Evolutionary conservation across 2,329 filamentous ascomycete genomes (phyloP).

Genomic region (Zelopaecilomyces penicillatus): DNA sequence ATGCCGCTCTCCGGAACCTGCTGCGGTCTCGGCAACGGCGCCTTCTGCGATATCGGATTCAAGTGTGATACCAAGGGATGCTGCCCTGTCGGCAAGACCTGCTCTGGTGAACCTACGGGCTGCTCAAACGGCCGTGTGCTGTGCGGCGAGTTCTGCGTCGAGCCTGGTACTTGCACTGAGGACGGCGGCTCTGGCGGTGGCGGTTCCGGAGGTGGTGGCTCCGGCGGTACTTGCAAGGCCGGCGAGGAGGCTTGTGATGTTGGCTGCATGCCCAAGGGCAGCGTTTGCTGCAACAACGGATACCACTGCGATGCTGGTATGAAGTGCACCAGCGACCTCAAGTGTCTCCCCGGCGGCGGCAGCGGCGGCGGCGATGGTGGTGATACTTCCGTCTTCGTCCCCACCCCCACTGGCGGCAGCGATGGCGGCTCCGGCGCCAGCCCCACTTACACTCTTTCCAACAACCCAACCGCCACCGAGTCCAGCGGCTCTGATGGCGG

Average conservation of each 20-base stretch:
- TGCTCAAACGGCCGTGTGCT: constrained; percentile 7
- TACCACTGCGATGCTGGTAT: constrained; percentile 13
- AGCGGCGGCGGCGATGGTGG: constrained; percentile 9
- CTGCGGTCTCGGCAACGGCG: constrained; percentile 13
- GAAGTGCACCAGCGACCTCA: constrained; percentile 8
- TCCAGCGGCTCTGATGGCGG: not conserved
- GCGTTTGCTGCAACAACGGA: constrained; percentile 15
- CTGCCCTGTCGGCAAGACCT: constrained; percentile 21
- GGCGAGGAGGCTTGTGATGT: constrained; percentile 9
- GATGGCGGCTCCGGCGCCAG: not conserved
- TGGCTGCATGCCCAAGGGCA: constrained; percentile 14
- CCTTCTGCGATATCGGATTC: constrained; percentile 9
- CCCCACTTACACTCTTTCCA: constrained; percentile 2
- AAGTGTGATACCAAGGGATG: constrained; percentile 17
- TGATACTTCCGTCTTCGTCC: not conserved
- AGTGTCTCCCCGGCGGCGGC: constrained; percentile 7
- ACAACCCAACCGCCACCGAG: not conserved
- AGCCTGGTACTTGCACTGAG: constrained; percentile 9
- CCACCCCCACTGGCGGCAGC: not conserved
- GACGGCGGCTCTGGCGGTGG: constrained; percentile 10
- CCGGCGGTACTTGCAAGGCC: constrained; percentile 2
- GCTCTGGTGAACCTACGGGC: constrained; percentile 7
- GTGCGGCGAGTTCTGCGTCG: constrained; percentile 13
- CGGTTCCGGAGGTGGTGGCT: constrained; percentile 3
- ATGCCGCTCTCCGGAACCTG: constrained; percentile 22